Evolutionary conservation across 1,284 basidiomycete genomes (phyloP), one percentile per base, ranked within the genome.

Genomic region (Thecaphora thlaspeos): DNA sequence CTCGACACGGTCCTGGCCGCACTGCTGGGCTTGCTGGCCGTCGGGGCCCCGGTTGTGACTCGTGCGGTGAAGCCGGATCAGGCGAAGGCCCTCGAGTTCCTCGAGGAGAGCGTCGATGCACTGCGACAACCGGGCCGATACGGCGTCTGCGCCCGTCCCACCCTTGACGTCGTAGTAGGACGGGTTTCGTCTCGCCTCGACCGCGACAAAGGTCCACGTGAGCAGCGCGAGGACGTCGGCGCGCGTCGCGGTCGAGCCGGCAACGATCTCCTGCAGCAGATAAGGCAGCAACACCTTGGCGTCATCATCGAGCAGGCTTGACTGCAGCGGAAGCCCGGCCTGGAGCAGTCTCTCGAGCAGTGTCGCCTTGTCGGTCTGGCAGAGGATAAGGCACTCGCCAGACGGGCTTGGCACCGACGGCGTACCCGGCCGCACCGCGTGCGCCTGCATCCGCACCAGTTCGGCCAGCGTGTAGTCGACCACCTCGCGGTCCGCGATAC

Each of bases 311-410:
- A 86, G 79, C 15, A 96, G 78, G 23, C 81, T 81, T 2, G 92
- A 96, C 79, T 97, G 94, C 23, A 97, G 81, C 0, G 91, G 90
- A 19, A 95, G 81, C 8, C 95, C 95, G 28, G 90, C 86, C 43
- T 86, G 85, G 54, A 98, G 80, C 80, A 93, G 89, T 21, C 88
- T 86, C 41, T 84, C 83, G 70, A 68, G 89, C 87, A 68, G 86
- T 83, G 48, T 86, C 83, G 77, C 95, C 89, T 23, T 86, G 81
- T 75, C 92, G 89, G 77, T 91, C 93, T 80, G 97, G 88, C 55
- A 97, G 79, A 83, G 81, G 90, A 94, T 56, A 82, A 83, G 0
- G 89, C 91, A 18, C 71, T 79, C 37, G 51, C 40, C 74, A 61
- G 52, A 58, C 38, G 65, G 47, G 19, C 52, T 58, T 4, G 65